Conservation (phyloP, 768 basidiomycete species). For the Pleurotus eryngii region DNA sequence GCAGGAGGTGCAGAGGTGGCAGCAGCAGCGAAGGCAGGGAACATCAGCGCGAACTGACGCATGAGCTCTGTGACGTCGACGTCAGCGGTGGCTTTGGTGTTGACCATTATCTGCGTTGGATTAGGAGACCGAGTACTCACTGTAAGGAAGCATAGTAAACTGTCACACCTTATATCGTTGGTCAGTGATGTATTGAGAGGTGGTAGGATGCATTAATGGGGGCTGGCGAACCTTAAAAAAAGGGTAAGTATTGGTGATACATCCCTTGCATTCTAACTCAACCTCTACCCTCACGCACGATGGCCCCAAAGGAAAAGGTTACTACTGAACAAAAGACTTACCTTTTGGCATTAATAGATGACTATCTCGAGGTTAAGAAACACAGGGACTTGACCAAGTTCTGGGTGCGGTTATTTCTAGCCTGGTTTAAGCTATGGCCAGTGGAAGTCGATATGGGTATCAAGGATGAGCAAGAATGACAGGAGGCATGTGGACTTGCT, state of each 20-base stretch:
- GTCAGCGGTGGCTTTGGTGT: too few species aligned
- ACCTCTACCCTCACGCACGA: background rate
- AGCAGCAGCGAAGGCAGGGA: too few species aligned
- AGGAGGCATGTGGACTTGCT: background rate
- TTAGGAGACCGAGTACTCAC: background rate
- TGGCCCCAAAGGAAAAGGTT: background rate
- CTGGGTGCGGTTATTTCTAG: background rate
- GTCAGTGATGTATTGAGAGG: background rate
- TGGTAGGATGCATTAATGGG: background rate
- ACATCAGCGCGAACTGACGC: too few species aligned
- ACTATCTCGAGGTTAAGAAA: background rate
- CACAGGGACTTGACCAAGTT: background rate
- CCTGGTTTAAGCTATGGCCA: background rate
- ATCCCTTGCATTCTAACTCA: background rate
- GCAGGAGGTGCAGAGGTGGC: too few species aligned
- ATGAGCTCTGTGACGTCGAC: too few species aligned
- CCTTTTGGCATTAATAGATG: background rate
- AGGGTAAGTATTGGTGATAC: background rate
- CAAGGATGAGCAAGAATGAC: background rate
- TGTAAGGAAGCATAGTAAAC: too few species aligned
- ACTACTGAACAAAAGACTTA: background rate
- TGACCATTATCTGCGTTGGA: background rate
- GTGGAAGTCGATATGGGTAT: background rate
- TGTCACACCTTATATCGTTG: background rate
- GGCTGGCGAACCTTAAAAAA: background rate